Evolutionary conservation across 1,284 basidiomycete genomes (phyloP).

Genomic region (Cerioporus squamosus): DNA sequence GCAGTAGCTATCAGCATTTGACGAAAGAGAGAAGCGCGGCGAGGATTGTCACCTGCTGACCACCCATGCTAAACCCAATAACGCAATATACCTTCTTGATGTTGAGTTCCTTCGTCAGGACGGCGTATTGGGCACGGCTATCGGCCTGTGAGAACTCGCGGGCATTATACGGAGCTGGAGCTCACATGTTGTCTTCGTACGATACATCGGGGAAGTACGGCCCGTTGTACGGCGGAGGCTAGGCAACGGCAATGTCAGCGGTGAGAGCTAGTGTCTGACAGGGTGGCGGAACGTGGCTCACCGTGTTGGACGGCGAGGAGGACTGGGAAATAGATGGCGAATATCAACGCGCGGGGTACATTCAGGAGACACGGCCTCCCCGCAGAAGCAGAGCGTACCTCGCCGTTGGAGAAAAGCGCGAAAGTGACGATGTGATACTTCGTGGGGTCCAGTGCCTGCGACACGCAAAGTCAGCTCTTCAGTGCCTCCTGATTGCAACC

Average conservation of each 20-base stretch:
- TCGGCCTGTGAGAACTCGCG: slow-evolving; percentile 6
- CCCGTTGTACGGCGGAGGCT: slow-evolving; percentile 46
- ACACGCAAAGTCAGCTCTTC: background rate
- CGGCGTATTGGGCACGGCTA: slow-evolving; percentile 59
- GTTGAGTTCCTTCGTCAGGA: slow-evolving; percentile 53
- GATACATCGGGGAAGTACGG: slow-evolving; percentile 45
- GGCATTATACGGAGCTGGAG: background rate
- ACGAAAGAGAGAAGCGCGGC: background rate
- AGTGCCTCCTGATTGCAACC: background rate
- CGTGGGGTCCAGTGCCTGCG: slow-evolving; percentile 49
- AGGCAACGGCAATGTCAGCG: background rate
- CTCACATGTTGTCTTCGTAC: slow-evolving; percentile 65
- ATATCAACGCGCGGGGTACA: background rate
- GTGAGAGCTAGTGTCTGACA: background rate
- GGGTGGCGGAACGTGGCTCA: slow-evolving; percentile 22
- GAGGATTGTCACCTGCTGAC: slow-evolving; percentile 48
- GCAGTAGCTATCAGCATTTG: background rate
- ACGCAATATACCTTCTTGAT: slow-evolving; percentile 54
- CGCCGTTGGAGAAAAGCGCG: slow-evolving; percentile 61
- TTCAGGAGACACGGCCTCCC: background rate
- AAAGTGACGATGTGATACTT: slow-evolving; percentile 63
- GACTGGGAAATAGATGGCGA: slow-evolving; percentile 38
- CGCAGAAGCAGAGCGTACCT: slow-evolving; percentile 39
- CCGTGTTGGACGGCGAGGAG: slow-evolving; percentile 66
- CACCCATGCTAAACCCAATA: slow-evolving; percentile 68